Percentiles rank a stretch among this genome's conserved stretches.
Conservation (phyloP, 257 asterid species). For the Haberlea rhodopensis region DNA sequence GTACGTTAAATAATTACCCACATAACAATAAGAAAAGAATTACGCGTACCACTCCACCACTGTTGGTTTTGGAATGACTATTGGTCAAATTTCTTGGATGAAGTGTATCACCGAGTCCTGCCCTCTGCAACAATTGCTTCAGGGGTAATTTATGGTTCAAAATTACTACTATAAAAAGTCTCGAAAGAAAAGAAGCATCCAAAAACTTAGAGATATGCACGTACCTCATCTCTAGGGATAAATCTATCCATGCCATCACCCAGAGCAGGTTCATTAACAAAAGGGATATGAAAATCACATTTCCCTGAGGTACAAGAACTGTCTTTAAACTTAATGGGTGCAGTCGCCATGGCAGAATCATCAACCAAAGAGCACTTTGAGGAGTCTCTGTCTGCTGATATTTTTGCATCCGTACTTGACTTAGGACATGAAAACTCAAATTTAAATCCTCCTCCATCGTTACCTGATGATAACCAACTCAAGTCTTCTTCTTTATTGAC, state of each 20-base stretch:
- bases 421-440: constrained; percentile 46
- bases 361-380: constrained; percentile 32
- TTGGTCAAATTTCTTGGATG: constrained; percentile 28
- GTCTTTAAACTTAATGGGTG: constrained; percentile 34
- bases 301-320: constrained; percentile 41
- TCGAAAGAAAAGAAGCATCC: not conserved
- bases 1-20: not conserved
- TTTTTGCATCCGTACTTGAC: constrained; percentile 35
- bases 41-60: constrained; percentile 33
- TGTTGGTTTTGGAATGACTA: constrained; percentile 30
- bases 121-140: constrained; percentile 22
- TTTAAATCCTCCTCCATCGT: constrained; percentile 46
- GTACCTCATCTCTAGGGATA: constrained; percentile 46
- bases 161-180: not conserved
- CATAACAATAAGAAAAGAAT: not conserved
- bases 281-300: constrained; percentile 37
- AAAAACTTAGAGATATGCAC: constrained; percentile 16
- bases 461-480: constrained; percentile 71
- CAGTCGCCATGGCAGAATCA: constrained; percentile 36
- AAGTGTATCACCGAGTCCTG: constrained; percentile 25
- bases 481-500: constrained; percentile 50
- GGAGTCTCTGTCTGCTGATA: constrained; percentile 34
- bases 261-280: constrained; percentile 37
- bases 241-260: constrained; percentile 37
- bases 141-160: constrained; percentile 19